Evolutionary conservation across 176 grass and related monocot genomes (phyloP).

Genomic region (Cenchrus fungigraminus): DNA sequence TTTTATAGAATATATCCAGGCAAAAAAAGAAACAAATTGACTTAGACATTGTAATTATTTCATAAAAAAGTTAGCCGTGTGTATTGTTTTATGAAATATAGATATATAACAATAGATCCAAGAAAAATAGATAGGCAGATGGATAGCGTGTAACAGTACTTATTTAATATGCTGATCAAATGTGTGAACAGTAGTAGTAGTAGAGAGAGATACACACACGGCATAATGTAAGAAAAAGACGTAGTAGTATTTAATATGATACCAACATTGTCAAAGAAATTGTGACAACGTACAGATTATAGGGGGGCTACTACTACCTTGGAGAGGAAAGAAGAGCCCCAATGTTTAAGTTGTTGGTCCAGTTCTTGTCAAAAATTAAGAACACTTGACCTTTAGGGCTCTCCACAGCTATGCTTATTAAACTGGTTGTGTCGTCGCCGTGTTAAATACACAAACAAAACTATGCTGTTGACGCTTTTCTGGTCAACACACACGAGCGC

Average conservation of each 20-base stretch:
- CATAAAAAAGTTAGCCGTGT: not conserved
- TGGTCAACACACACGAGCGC: no score
- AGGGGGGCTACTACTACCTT: not conserved
- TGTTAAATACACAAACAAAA: not conserved
- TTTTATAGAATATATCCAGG: no score
- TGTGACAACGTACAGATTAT: not conserved
- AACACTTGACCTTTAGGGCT: conserved; percentile 34
- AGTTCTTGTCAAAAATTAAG: conserved; percentile 30
- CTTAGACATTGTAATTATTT: not conserved
- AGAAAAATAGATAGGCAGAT: no score
- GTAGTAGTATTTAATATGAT: conserved; percentile 8
- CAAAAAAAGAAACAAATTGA: no score
- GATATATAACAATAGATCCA: no score
- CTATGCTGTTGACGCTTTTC: not conserved
- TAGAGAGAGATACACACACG: conserved; percentile 9
- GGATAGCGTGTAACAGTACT: not conserved
- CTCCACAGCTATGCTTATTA: conserved; percentile 26
- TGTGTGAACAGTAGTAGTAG: not conserved
- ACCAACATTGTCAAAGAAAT: conserved; percentile 43
- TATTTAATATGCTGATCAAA: not conserved
- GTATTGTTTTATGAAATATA: not conserved
- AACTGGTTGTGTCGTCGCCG: not conserved
- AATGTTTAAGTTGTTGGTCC: conserved; percentile 14
- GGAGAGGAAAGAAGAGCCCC: not conserved
- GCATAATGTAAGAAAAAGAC: not conserved